phyloP scores from a whole-genome alignment of 345 rosid genomes.

The Leavenworthia alabamica region DNA sequence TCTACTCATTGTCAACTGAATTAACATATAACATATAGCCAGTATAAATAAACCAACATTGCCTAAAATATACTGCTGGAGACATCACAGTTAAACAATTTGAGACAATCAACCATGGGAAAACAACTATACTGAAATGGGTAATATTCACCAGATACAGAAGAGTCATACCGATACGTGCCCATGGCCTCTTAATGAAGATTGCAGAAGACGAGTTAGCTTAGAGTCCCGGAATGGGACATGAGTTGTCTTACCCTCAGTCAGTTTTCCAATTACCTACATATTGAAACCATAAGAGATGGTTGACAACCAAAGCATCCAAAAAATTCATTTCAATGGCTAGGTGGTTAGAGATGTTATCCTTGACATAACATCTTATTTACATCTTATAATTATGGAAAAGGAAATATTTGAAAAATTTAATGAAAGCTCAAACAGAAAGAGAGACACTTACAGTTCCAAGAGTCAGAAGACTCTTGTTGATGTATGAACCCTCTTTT shows the following conservation, averaged over 20 bases:
- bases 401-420: background rate
- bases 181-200: conserved; percentile 94
- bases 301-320: conserved; percentile 9
- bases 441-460: conserved; percentile 72
- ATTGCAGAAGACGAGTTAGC: conserved; percentile 96
- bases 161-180: conserved; percentile 87
- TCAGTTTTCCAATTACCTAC: conserved; percentile 97
- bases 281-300: conserved; percentile 21
- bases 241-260: conserved; percentile 97
- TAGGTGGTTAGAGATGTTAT: conserved; percentile 1
- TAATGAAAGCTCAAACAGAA: conserved; percentile 1
- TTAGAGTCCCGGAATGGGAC: conserved; percentile 98
- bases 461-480: conserved; percentile 97
- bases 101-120: background rate
- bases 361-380: background rate
- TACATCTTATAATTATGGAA: background rate
- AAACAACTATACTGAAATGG: conserved; percentile 7
- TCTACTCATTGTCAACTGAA: background rate
- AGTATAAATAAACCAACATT: conserved; percentile 1
- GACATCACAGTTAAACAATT: conserved; percentile 2
- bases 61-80: background rate
- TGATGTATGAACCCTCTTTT: conserved; percentile 97
- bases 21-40: background rate
- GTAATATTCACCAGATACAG: conserved; percentile 14
- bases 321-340: background rate